Base-by-base conservation (phyloP, 228 moss, liverwort and hornwort species). In the Sphagnum magellanicum region DNA sequence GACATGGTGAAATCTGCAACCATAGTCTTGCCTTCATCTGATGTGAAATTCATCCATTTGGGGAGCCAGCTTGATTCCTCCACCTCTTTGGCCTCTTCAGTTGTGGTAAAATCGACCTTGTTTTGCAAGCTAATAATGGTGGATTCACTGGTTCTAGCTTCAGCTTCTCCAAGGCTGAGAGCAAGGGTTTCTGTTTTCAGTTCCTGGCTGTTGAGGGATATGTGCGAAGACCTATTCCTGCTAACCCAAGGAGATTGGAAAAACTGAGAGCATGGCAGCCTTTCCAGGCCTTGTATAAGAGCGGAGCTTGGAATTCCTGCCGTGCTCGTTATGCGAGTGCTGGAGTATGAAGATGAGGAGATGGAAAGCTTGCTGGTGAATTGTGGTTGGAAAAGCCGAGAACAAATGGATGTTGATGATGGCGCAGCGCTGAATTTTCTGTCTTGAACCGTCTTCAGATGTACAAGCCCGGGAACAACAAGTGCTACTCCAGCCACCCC, bases 11-110 rank as follows among this genome's bases (percentile, higher is more conserved):
- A 93, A 13, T 91, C 88, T 73, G 87, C 85, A 50, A 93, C 61
- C 14, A 97, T 87, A 16, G 97, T 97, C 83, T 91, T 97, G 50
- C 97, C 97, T 52, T 97, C 97, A 60, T 97, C 88, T 32, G 96
- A 86, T 17, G 91, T 93, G 63, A 91, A 67, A 48, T 90, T 91
- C 60, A 91, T 78, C 93, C 97, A 93, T 32, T 32, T 32, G 4
- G 97, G 88, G 52, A 97, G 78, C 97, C 97, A 97, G 68, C 88
- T 32, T 32, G 32, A 32, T 32, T 3, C 32, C 32, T 32, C 32
- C 32, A 32, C 32, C 71, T 68, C 75, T 51, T 77, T 82, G 6
- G 57, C 53, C 16, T 75, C 75, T 46, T 75, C 73, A 7, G 66
- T 63, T 13, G 67, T 73, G 50, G 82, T 73, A 51, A 79, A 75